A percentile compares a stretch with the other conserved stretches of the same genome.
These are phyloP conservation scores for Heliamphora exappendiculata DNA, from an alignment of 148 eudicot genomes.

Conservation along the genomic window DNA sequence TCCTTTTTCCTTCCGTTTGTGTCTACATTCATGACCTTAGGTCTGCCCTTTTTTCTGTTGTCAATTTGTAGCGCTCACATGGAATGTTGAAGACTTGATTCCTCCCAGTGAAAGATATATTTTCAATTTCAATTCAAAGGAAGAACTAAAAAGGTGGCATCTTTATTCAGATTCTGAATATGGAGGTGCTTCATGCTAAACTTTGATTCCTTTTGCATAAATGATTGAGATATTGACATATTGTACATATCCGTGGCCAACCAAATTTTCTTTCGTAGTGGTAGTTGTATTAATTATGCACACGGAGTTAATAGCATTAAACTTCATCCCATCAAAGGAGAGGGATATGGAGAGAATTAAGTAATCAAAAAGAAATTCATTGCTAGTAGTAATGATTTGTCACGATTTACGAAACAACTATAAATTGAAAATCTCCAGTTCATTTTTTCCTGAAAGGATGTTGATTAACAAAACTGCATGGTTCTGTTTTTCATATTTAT, in stretches of 20 bases:
- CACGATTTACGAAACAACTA: background rate
- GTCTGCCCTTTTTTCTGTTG: background rate
- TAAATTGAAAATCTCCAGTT: background rate
- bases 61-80: conserved; percentile 63
- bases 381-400: too few relatives aligned
- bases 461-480: background rate
- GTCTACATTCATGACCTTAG: background rate
- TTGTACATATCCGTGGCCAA: background rate
- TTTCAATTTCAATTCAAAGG: conserved; percentile 67
- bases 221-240: background rate
- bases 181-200: conserved; percentile 48
- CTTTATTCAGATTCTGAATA: conserved; percentile 96
- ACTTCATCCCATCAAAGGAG: background rate
- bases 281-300: background rate
- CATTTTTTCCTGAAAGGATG: background rate
- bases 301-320: background rate
- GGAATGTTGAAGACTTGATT: conserved; percentile 80
- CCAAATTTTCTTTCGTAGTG: background rate
- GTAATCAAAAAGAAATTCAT: too few relatives aligned
- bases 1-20: background rate
- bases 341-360: too few relatives aligned
- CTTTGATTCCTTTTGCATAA: conserved; percentile 10
- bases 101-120: conserved; percentile 76
- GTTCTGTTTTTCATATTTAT: background rate
- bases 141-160: conserved; percentile 91